Evolutionary conservation across 2,329 filamentous ascomycete genomes (phyloP).

Genomic region (Diaporthe citrichinensis): DNA sequence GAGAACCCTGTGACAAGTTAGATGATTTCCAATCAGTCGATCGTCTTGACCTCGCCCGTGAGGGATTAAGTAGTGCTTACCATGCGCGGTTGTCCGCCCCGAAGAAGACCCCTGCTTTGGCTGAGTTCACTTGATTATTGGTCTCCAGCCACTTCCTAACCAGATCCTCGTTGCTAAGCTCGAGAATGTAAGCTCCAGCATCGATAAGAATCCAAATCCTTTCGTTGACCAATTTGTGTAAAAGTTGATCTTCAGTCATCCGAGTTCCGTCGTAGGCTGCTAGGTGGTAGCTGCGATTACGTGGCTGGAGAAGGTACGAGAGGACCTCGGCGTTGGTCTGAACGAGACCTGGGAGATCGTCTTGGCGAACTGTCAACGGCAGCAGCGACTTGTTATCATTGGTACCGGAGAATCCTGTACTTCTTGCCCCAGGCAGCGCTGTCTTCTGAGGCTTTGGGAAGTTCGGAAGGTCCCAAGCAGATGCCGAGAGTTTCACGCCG

Average conservation of each 20-base stretch:
- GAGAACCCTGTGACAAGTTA: slow-evolving; percentile 49
- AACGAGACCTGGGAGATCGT: slow-evolving; percentile 67
- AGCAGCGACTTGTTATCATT: slow-evolving; percentile 75
- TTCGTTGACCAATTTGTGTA: slow-evolving; percentile 53
- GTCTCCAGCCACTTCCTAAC: slow-evolving; percentile 65
- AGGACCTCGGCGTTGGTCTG: slow-evolving; percentile 77
- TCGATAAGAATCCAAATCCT: slow-evolving; percentile 72
- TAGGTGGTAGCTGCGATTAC: slow-evolving; percentile 64
- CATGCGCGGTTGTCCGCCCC: slow-evolving; percentile 59
- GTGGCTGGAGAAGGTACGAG: slow-evolving; percentile 66
- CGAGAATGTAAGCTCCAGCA: slow-evolving; percentile 74
- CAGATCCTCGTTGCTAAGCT: slow-evolving; percentile 68
- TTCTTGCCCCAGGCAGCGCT: slow-evolving; percentile 51
- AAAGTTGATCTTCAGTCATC: slow-evolving; percentile 60
- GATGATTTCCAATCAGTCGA: not conserved
- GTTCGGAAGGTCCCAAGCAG: slow-evolving; percentile 77
- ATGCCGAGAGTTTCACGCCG: slow-evolving; percentile 72
- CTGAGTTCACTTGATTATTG: slow-evolving; percentile 51
- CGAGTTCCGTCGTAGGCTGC: slow-evolving; percentile 50
- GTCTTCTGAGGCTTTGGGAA: slow-evolving; percentile 47
- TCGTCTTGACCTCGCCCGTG: too few species aligned
- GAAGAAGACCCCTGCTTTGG: slow-evolving; percentile 69
- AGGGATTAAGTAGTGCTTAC: not conserved
- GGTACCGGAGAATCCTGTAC: slow-evolving; percentile 80
- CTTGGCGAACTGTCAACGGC: slow-evolving; percentile 72